Base-by-base conservation (phyloP, 129 eudicot species). In the Logfia minima region DNA sequence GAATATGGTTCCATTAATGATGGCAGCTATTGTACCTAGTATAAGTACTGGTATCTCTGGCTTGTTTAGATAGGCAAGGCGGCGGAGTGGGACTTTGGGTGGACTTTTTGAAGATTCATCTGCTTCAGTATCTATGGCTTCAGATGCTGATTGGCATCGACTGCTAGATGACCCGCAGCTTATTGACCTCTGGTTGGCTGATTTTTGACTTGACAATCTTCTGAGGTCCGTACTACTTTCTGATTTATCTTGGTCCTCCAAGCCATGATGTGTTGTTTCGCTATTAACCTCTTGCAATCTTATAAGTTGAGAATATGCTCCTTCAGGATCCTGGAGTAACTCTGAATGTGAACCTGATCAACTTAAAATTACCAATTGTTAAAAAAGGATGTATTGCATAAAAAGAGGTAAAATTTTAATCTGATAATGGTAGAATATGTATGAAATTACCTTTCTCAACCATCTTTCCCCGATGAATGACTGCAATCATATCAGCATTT, bases 1-100 rank as follows among this genome's bases (percentile, higher is more conserved):
- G 74, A 87, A 59, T 67, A 90, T 78, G 37, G 84, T 83, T 51
- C 98, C 98, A 55, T 84, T 93, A 6, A 82, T 21, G 18, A 88
- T 71, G 3, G 97, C 97, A 73, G 92, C 74, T 66, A 93, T 32
- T 1, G 87, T n/a, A 72, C 98, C 97, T 7, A 72, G n/a, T 16
- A 88, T 35, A 66, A 93, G 85, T 13, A 87, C 81, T 11, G 92
- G 98, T 24, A 85, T 72, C 68, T 93, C 98, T 6, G 98, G 97
- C 77, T 93, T 93, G 86, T 93, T 93, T 23, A 93, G 92, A 82
- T 65, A 76, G 65, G 89, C 92, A 35, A 93, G 90, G 22, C 96
- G 90, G 22, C 86, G 80, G 4, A 93, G 65, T 14, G 92, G 85
- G 71, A 93, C 91, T 18, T 88, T 68, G 61, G 79, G 90, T n/a